These are phyloP conservation scores for Planoprotostelium fungivorum DNA, from an alignment of 78 protist species.

Conservation along the genomic window DNA sequence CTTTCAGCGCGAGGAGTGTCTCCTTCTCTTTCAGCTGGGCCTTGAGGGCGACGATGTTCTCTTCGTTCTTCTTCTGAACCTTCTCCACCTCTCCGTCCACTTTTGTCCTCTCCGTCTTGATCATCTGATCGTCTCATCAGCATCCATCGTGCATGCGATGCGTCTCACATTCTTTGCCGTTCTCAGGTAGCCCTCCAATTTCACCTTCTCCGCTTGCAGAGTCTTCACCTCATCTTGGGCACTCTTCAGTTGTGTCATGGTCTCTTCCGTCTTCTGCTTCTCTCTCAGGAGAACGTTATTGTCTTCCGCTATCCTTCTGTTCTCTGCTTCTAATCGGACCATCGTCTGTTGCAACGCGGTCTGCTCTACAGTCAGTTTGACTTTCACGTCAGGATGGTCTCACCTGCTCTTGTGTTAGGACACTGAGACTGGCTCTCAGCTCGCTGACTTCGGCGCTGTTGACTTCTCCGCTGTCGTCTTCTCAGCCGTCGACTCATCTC, in stretches of 20 bases:
- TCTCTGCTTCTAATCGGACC: not conserved
- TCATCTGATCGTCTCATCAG: not conserved
- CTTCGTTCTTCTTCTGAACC: not conserved
- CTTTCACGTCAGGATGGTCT: no score
- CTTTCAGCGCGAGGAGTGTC: not conserved
- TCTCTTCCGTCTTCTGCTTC: not conserved
- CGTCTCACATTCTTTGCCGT: not conserved
- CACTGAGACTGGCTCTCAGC: no score
- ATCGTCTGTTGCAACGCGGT: no score
- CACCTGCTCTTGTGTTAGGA: no score
- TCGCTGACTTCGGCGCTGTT: no score
- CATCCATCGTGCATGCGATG: not conserved
- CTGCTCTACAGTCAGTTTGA: no score
- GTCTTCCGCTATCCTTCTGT: not conserved
- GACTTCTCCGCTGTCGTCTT: no score
- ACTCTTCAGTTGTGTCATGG: not conserved
- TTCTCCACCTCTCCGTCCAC: not conserved
- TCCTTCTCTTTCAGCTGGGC: not conserved
- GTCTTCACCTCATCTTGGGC: not conserved
- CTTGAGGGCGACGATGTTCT: not conserved
- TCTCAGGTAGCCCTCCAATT: not conserved
- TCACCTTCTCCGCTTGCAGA: not conserved
- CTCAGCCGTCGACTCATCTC: no score
- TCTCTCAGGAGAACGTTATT: not conserved
- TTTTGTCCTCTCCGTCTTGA: not conserved